A percentile compares a stretch with the other conserved stretches of the same genome.
Conservation (phyloP, 192 early-diverging fungal species). For the Podila horticola region DNA sequence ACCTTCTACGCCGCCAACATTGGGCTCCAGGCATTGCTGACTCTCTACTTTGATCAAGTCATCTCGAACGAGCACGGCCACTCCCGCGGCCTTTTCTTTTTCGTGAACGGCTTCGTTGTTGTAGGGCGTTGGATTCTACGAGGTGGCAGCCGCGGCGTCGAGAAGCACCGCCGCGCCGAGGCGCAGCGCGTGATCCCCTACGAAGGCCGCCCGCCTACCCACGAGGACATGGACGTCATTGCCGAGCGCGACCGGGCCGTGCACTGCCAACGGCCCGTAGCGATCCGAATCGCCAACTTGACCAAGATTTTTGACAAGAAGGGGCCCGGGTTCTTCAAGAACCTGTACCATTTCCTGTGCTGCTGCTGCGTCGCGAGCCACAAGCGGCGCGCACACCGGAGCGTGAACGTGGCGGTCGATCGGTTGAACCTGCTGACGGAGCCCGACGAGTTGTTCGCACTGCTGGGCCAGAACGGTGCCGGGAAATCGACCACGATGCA, state of each 20-base stretch:
- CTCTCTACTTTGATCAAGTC: constrained; percentile 78
- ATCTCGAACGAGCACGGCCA: constrained; percentile 78
- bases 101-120: constrained; percentile 64
- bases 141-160: constrained; percentile 24
- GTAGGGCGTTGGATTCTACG: constrained; percentile 50
- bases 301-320: constrained; percentile 59
- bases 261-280: constrained; percentile 48
- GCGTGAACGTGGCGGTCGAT: constrained; percentile 60
- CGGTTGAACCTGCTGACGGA: constrained; percentile 55
- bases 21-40: constrained; percentile 59
- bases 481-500: constrained; percentile 82
- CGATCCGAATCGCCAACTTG: constrained; percentile 64
- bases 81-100: constrained; percentile 59
- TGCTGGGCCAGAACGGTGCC: constrained; percentile 81
- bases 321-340: constrained; percentile 39
- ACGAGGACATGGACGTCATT: constrained; percentile 58
- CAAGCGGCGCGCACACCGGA: constrained; percentile 19
- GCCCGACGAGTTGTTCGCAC: constrained; percentile 63
- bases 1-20: constrained; percentile 65
- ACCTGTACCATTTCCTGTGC: constrained; percentile 15
- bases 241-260: constrained; percentile 57
- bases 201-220: constrained; percentile 12
- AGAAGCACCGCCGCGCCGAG: constrained; percentile 50
- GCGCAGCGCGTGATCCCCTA: constrained; percentile 39
- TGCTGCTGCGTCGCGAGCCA: constrained; percentile 20